phyloP scores from a whole-genome alignment of 1,284 basidiomycete species.

The Sparassis latifolia region DNA sequence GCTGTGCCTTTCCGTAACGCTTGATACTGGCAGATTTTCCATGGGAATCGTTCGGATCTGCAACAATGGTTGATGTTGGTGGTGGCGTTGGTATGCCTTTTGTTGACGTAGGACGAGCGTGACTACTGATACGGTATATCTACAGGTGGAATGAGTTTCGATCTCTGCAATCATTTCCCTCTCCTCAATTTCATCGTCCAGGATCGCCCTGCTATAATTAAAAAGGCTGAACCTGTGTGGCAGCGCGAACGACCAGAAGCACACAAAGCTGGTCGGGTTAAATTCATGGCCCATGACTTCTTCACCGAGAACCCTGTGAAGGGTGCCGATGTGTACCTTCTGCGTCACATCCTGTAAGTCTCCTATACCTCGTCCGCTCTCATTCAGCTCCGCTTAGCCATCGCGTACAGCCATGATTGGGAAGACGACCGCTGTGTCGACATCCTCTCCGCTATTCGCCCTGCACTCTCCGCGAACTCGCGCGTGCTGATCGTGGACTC shows the following conservation, averaged over 20 bases:
- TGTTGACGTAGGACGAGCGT: neutral
- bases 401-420: conserved; percentile 12
- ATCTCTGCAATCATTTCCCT: conserved; percentile 8
- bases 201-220: no score
- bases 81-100: no score
- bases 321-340: conserved; percentile 5
- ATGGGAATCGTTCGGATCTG: no score
- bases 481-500: conserved; percentile 4
- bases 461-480: neutral
- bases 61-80: no score
- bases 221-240: no score
- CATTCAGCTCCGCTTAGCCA: neutral
- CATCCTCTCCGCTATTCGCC: conserved; percentile 6
- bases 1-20: conserved; percentile 5
- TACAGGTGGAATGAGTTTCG: conserved; percentile 8
- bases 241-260: conserved; percentile 1
- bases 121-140: conserved; percentile 8
- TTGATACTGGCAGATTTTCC: conserved; percentile 3
- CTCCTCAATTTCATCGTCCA: neutral
- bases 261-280: neutral
- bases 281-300: conserved; percentile 21
- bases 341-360: conserved; percentile 17
- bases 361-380: no score
- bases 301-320: conserved; percentile 23
- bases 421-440: conserved; percentile 3